A percentile compares a stretch with the other conserved stretches of the same genome.
Evolutionary conservation across 768 basidiomycete genomes (phyloP).

Genomic region (Suillus alpinus): DNA sequence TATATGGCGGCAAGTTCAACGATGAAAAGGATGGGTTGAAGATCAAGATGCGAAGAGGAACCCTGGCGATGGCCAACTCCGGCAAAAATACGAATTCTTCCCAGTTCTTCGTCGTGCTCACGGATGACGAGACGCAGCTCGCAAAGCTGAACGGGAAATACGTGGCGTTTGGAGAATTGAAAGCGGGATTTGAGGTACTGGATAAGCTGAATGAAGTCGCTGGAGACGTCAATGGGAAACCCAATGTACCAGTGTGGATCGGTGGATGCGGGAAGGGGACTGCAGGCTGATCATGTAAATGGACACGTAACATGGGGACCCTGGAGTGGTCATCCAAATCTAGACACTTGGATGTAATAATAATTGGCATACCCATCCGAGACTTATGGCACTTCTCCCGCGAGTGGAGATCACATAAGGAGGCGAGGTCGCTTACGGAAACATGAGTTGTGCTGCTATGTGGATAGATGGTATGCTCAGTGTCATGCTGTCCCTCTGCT

Average conservation of each 20-base stretch:
- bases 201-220: constrained; percentile 31
- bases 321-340: neutral
- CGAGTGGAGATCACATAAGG: neutral
- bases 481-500: neutral
- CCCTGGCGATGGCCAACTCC: constrained; percentile 52
- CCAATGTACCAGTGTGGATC: constrained; percentile 41
- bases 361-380: neutral
- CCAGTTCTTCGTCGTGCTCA: constrained; percentile 50
- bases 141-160: constrained; percentile 50
- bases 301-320: neutral
- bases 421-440: neutral
- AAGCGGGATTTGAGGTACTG: constrained; percentile 31
- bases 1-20: constrained; percentile 48
- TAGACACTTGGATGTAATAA: neutral
- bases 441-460: neutral
- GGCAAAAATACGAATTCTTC: constrained; percentile 48
- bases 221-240: constrained; percentile 34
- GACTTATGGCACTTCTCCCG: neutral
- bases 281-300: neutral
- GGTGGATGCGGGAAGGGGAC: constrained; percentile 34
- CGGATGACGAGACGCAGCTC: constrained; percentile 37
- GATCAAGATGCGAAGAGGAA: constrained; percentile 36
- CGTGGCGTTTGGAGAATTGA: constrained; percentile 41
- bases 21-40: constrained; percentile 52
- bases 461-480: neutral